These are phyloP conservation scores for Solanum okadae DNA, from an alignment of 257 asterid species.

Conservation along the genomic window DNA sequence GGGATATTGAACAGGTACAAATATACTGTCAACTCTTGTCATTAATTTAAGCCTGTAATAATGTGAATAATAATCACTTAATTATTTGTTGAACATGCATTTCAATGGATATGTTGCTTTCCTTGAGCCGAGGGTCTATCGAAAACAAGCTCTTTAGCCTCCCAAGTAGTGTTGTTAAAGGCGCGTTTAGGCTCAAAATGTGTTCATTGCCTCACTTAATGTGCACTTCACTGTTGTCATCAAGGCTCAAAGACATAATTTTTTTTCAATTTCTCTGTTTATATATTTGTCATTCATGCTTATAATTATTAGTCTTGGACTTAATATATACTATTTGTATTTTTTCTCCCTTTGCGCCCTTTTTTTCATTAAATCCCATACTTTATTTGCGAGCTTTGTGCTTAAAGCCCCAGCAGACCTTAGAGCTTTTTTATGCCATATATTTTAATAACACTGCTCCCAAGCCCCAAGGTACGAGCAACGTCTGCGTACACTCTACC, in stretches of 20 bases:
- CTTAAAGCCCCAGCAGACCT: background rate
- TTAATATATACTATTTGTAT: background rate
- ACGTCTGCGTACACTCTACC: background rate
- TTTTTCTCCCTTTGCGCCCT: background rate
- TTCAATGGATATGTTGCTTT: background rate
- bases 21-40: background rate
- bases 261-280: background rate
- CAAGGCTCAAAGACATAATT: background rate
- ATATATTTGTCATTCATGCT: background rate
- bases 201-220: background rate
- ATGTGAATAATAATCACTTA: background rate
- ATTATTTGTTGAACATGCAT: background rate
- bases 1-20: constrained; percentile 69
- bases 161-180: background rate
- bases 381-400: background rate
- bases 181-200: background rate
- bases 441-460: background rate
- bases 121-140: background rate
- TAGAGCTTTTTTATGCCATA: background rate
- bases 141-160: background rate
- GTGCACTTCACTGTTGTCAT: background rate
- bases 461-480: background rate
- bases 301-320: background rate
- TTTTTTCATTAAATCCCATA: background rate
- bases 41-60: background rate